Base-by-base conservation (phyloP, 257 asterid species). In the Ilex asprella region DNA sequence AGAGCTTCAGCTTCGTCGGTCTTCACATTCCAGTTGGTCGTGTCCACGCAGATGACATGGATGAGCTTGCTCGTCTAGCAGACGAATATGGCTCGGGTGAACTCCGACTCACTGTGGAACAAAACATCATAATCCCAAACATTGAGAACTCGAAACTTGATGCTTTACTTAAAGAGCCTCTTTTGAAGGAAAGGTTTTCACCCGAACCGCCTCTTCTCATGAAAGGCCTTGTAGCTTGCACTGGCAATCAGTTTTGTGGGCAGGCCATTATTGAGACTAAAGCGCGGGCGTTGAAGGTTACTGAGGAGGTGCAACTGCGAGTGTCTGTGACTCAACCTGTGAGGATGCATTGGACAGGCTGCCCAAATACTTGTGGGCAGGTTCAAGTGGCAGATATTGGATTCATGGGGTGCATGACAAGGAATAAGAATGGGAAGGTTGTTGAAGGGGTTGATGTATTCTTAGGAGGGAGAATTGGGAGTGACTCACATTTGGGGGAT, bases 301-400 rank as follows among this genome's bases (percentile, higher is more conserved):
- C 97, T 1, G 88, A 89, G 78, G 95, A 83, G 67, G 95, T 92
- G 44, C 69, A 79, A 54, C 73, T 85, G 70, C 88, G 60, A 44
- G 99, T 92, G 4, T 81, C 89, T 0, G 78, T 89, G 12, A 71
- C 77, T 0, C 70, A 35, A 72, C 91, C 99, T 10, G 91, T 92
- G 35, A 77, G 99, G 80, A 92, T 92, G 95, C 99, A 92, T 49
- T 92, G 97, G 96, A 91, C 98, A 7, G 98, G 97, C 2, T 92
- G 99, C 81, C 95, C 99, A 0, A 92, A 92, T 72, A 55, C 83
- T 0, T 92, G 98, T 63, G 98, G 79, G 67, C 98, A 89, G 35
- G 98, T 92, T 31, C 98, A 92, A 64, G 97, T 92, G 55, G 97
- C 97, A 0, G 98, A 92, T 65, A 86, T 92, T 15, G 98, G 98